These are phyloP conservation scores for Blastobotrys parvus DNA, from an alignment of 805 yeast species.

Conservation along the genomic window DNA sequence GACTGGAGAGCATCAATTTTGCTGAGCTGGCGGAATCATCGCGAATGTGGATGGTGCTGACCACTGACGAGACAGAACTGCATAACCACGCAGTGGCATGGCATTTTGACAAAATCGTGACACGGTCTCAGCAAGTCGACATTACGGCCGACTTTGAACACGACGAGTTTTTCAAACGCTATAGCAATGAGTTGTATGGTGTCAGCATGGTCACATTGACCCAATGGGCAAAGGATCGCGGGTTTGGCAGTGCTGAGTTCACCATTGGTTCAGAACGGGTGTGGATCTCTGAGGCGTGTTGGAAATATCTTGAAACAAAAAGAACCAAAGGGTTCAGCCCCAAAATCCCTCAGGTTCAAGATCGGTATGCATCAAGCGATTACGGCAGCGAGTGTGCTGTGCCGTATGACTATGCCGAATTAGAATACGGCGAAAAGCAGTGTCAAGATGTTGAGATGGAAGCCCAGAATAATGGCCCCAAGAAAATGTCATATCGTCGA, in stretches of 20 bases:
- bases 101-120: conserved; percentile 33
- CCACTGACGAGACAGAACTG: conserved; percentile 26
- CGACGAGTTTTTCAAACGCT: conserved; percentile 30
- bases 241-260: conserved; percentile 28
- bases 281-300: conserved; percentile 30
- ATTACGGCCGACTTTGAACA: conserved; percentile 34
- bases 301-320: conserved; percentile 29
- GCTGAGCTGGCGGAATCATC: conserved; percentile 26
- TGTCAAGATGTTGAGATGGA: conserved; percentile 28
- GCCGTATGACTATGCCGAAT: too few relatives aligned
- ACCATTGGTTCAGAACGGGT: conserved; percentile 29
- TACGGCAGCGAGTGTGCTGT: not conserved
- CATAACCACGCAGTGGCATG: conserved; percentile 29
- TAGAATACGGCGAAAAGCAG: conserved; percentile 28
- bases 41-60: conserved; percentile 18
- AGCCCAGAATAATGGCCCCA: conserved; percentile 22
- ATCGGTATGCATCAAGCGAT: not conserved
- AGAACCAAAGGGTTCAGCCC: conserved; percentile 7
- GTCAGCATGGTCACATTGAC: conserved; percentile 22
- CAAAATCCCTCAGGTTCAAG: not conserved
- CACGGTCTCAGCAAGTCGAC: conserved; percentile 25
- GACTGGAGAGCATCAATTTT: conserved; percentile 23
- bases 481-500: conserved; percentile 24
- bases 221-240: conserved; percentile 30
- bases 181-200: conserved; percentile 25